Conservation (phyloP, 2,329 filamentous ascomycete genomes). For the Geosmithia flava region DNA sequence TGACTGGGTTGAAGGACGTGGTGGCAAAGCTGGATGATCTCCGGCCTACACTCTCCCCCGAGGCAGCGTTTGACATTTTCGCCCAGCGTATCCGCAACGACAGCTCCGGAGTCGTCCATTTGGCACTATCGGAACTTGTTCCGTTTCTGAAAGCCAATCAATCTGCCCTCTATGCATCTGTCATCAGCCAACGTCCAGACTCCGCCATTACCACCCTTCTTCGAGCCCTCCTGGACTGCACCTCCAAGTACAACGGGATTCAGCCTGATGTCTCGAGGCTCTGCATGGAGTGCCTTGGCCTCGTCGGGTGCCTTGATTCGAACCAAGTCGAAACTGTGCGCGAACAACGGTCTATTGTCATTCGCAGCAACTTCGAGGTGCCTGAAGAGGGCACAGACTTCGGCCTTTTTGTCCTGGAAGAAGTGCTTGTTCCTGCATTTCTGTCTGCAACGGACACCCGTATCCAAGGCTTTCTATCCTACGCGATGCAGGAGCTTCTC, state of each 20-base stretch:
- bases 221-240: constrained; percentile 73
- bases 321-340: constrained; percentile 74
- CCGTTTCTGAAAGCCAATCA: constrained; percentile 64
- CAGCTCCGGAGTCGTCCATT: constrained; percentile 72
- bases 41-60: constrained; percentile 33
- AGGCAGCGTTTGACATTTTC: constrained; percentile 59
- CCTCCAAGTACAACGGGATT: constrained; percentile 62
- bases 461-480: constrained; percentile 84
- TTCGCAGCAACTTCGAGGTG: constrained; percentile 75
- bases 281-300: constrained; percentile 71
- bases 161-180: constrained; percentile 64
- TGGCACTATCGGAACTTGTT: constrained; percentile 67
- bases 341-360: constrained; percentile 71
- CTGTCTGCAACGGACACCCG: constrained; percentile 79
- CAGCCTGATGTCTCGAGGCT: constrained; percentile 57
- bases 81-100: constrained; percentile 67
- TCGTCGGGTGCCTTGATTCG: constrained; percentile 84
- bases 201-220: constrained; percentile 58
- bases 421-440: constrained; percentile 85
- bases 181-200: constrained; percentile 74
- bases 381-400: constrained; percentile 75
- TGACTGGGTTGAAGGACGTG: constrained; percentile 56
- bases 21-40: constrained; percentile 53
- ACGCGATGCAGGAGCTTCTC: constrained; percentile 85
- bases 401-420: constrained; percentile 70